These are phyloP conservation scores for Alternaria dauci DNA, from an alignment of 2,329 filamentous ascomycete species.

Conservation along the genomic window DNA sequence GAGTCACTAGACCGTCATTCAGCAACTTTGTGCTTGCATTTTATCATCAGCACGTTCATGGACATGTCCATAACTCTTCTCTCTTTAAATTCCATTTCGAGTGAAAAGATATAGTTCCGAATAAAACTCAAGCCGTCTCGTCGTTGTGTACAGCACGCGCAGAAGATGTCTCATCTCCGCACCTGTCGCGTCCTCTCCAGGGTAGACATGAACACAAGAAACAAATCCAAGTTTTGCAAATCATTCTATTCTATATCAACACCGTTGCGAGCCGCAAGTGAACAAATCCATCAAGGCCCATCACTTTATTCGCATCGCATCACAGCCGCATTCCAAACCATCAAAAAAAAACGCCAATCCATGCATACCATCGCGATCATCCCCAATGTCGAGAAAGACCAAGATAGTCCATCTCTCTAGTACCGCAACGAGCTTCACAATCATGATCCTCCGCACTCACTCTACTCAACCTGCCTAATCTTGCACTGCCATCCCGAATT, in stretches of 20 bases:
- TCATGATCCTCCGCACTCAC: neutral
- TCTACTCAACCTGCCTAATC: conserved; percentile 70
- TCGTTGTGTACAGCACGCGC: no score
- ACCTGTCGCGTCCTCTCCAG: no score
- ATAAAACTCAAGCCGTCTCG: no score
- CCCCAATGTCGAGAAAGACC: neutral
- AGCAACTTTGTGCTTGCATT: no score
- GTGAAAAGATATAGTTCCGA: no score
- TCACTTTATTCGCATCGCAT: neutral
- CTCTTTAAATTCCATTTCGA: no score
- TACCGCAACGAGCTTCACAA: fast-evolving
- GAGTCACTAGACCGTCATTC: no score
- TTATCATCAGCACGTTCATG: no score
- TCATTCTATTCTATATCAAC: neutral
- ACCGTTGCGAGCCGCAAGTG: neutral
- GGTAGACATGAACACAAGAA: no score
- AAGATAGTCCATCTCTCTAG: neutral
- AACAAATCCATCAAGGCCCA: neutral
- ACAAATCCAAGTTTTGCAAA: neutral
- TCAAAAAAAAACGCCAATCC: neutral
- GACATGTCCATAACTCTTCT: no score
- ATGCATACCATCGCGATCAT: neutral
- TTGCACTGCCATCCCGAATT: conserved; percentile 91
- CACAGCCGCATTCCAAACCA: neutral
- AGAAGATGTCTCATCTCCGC: no score